Conservation (phyloP, 805 yeast genomes). For the Saccharomycopsis fermentans region DNA sequence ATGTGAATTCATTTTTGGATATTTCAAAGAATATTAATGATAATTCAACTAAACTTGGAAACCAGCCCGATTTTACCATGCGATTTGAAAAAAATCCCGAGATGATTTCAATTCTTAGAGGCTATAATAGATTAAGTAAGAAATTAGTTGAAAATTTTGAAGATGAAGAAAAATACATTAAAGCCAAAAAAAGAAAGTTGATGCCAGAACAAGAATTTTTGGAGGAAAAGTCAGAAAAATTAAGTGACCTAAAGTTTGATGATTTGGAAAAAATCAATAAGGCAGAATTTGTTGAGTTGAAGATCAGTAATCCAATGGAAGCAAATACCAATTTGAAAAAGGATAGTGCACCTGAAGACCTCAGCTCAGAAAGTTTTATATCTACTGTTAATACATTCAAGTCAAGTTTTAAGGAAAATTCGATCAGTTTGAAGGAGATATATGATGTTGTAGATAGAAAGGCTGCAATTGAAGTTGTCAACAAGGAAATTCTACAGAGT, state of each 20-base stretch:
- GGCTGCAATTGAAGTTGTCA: conserved; percentile 25
- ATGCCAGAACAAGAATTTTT: conserved; percentile 27
- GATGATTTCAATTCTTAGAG: conserved; percentile 64
- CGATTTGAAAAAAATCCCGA: conserved; percentile 37
- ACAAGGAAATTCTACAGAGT: conserved; percentile 7
- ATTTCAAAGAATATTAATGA: conserved; percentile 74
- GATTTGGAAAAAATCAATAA: conserved; percentile 41
- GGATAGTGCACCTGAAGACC: background rate
- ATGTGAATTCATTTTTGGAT: conserved; percentile 55
- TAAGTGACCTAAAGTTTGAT: conserved; percentile 36
- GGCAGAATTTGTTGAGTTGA: conserved; percentile 44
- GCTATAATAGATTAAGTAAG: conserved; percentile 82
- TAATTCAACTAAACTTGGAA: conserved; percentile 65
- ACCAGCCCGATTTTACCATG: conserved; percentile 87
- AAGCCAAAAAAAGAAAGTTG: conserved; percentile 20
- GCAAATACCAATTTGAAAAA: background rate
- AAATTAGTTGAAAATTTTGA: conserved; percentile 59
- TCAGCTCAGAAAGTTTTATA: background rate
- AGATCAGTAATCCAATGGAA: conserved; percentile 22
- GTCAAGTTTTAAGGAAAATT: background rate
- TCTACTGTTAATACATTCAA: background rate
- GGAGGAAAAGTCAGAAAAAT: conserved; percentile 29
- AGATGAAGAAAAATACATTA: conserved; percentile 30
- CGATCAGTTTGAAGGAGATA: conserved; percentile 10
- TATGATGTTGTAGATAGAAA: conserved; percentile 20